Percentiles rank a stretch among this genome's conserved stretches.
Evolutionary conservation across 148 eudicot genomes (phyloP).

Genomic region (Diospyros kaki): DNA sequence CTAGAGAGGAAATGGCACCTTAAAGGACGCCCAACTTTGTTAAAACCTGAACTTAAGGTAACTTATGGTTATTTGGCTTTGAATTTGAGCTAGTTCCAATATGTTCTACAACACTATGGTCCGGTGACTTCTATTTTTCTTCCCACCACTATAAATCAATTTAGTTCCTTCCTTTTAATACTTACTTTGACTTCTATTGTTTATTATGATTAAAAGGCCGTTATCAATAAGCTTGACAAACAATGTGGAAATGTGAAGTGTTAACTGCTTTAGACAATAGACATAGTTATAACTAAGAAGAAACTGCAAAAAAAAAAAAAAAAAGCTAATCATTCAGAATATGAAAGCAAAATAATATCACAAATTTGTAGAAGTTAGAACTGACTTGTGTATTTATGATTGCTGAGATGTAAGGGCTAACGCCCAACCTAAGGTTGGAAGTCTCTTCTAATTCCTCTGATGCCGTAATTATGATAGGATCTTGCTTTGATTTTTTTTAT

Average conservation of each 20-base stretch:
- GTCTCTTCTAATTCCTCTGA: neutral
- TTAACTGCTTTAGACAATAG: too few relatives aligned
- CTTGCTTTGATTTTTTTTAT: neutral
- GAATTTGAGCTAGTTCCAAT: neutral
- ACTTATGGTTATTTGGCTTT: neutral
- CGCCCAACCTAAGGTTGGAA: neutral
- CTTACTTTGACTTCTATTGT: too few relatives aligned
- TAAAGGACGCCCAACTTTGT: neutral
- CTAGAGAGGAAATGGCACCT: neutral
- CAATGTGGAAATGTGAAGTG: too few relatives aligned
- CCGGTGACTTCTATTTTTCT: neutral
- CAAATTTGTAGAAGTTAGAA: neutral
- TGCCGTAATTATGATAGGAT: neutral
- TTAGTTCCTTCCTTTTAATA: too few relatives aligned
- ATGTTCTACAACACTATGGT: neutral
- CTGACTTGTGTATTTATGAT: neutral
- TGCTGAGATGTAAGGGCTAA: too few relatives aligned
- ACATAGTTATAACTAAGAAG: too few relatives aligned
- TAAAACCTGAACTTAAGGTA: neutral
- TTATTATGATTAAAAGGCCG: too few relatives aligned
- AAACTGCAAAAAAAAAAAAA: too few relatives aligned
- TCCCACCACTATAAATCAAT: neutral
- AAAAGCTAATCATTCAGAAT: too few relatives aligned
- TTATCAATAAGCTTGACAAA: too few relatives aligned
- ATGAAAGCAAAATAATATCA: too few relatives aligned